phyloP scores from a whole-genome alignment of 306 rosid genomes.

The Glycine soja region DNA sequence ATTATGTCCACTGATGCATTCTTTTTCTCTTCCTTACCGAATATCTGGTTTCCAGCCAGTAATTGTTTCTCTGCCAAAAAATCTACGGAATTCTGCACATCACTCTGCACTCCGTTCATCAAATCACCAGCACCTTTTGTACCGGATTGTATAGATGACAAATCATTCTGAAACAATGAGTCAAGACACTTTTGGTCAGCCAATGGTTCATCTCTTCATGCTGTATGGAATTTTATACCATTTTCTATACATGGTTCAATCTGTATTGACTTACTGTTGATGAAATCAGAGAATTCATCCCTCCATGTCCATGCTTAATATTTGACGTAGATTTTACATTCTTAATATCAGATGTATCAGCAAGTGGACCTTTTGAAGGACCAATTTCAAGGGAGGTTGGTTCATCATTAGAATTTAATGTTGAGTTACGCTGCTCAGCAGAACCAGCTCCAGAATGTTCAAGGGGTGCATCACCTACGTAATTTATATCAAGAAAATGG shows the following conservation, averaged over 20 bases:
- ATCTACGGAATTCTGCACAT: conserved; percentile 8
- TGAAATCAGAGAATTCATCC: conserved; percentile 16
- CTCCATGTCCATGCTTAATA: conserved; percentile 37
- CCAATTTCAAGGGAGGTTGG: conserved; percentile 29
- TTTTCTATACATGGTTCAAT: conserved; percentile 15
- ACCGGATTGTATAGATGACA: conserved; percentile 1
- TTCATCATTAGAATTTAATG: conserved; percentile 23
- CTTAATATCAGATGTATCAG: conserved; percentile 15
- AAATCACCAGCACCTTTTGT: background rate
- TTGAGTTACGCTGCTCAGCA: conserved; percentile 32
- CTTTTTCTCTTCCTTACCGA: conserved; percentile 24
- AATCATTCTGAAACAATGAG: conserved; percentile 39
- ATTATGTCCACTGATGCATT: conserved; percentile 33
- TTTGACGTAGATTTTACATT: background rate
- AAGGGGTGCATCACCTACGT: conserved; percentile 22
- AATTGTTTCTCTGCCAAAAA: conserved; percentile 22
- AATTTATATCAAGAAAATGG: conserved; percentile 23
- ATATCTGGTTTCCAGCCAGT: background rate
- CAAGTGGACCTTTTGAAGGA: conserved; percentile 26
- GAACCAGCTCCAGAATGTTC: conserved; percentile 38
- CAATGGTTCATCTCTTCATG: background rate
- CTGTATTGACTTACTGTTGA: conserved; percentile 32
- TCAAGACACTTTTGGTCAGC: conserved; percentile 13
- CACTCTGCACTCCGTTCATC: conserved; percentile 19
- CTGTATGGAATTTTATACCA: conserved; percentile 11